These are phyloP conservation scores for Fagus sylvatica DNA, from an alignment of 306 rosid genomes.

Conservation along the genomic window DNA sequence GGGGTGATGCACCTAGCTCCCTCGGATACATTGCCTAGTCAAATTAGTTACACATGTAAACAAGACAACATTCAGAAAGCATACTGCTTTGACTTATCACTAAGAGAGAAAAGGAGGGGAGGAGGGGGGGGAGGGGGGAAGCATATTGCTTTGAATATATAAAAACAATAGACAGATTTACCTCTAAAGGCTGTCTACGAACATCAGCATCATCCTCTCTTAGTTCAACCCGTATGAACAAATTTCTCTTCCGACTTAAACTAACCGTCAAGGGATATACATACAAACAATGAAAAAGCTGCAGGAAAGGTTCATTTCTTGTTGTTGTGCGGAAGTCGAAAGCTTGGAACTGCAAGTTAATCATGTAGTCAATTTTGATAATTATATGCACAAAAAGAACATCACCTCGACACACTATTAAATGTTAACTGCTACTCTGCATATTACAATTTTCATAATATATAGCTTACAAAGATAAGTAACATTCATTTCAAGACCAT, in stretches of 20 bases:
- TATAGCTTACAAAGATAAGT: neutral
- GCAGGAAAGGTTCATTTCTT: constrained; percentile 97
- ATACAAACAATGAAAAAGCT: constrained; percentile 96
- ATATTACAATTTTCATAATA: neutral
- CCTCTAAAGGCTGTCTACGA: constrained; percentile 94
- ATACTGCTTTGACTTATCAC: neutral
- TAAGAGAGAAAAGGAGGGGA: neutral
- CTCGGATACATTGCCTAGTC: constrained; percentile 78
- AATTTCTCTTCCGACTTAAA: constrained; percentile 95
- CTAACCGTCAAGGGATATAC: constrained; percentile 90
- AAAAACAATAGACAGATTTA: constrained; percentile 29
- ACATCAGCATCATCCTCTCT: constrained; percentile 89
- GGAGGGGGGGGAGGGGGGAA: neutral
- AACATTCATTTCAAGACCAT: neutral
- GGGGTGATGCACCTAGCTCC: constrained; percentile 69
- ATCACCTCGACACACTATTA: constrained; percentile 11
- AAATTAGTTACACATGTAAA: constrained; percentile 33
- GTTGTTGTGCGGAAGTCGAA: constrained; percentile 96
- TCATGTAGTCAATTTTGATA: constrained; percentile 29
- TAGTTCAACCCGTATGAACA: constrained; percentile 84
- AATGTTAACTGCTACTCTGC: neutral
- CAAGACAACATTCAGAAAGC: constrained; percentile 5
- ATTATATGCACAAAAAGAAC: constrained; percentile 20
- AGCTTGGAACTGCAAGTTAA: constrained; percentile 84
- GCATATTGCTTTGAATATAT: constrained; percentile 8